These are phyloP conservation scores for Hermanozyma aechmeae DNA, from an alignment of 805 yeast species.

Conservation along the genomic window DNA sequence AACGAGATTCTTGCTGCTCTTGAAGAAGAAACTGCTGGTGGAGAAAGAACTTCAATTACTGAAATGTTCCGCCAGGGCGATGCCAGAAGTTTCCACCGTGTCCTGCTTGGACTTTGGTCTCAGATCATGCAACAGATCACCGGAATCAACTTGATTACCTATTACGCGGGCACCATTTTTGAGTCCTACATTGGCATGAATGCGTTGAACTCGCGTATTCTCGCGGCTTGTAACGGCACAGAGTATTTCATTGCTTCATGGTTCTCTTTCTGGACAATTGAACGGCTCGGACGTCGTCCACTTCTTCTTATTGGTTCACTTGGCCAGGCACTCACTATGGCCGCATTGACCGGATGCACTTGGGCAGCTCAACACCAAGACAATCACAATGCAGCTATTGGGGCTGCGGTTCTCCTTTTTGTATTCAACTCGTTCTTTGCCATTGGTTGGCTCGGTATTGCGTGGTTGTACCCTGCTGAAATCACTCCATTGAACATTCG, in stretches of 20 bases:
- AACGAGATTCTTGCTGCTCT: conserved; percentile 17
- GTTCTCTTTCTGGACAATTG: not conserved
- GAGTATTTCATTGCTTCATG: not conserved
- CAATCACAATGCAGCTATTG: not conserved
- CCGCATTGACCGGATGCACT: not conserved
- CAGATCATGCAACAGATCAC: conserved; percentile 18
- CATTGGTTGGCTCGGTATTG: not conserved
- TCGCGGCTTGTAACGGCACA: not conserved
- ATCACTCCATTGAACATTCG: not conserved
- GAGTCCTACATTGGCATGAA: too few relatives aligned
- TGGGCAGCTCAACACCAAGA: conserved; percentile 5
- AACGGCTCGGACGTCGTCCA: not conserved
- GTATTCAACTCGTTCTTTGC: not conserved
- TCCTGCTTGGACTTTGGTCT: conserved; percentile 32
- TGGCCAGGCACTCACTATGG: not conserved
- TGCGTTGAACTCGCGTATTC: not conserved
- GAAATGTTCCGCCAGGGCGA: conserved; percentile 31
- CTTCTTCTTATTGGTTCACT: not conserved
- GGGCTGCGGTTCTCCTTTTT: not conserved
- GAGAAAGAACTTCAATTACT: conserved; percentile 16
- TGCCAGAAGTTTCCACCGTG: conserved; percentile 39
- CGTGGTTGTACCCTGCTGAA: not conserved
- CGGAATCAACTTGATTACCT: not conserved
- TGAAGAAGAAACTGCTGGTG: conserved; percentile 12
- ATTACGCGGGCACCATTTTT: not conserved